Evolutionary conservation across 768 basidiomycete species (phyloP), one percentile per base, ranked within the genome.

Genomic region (Macrocybe gigantea): DNA sequence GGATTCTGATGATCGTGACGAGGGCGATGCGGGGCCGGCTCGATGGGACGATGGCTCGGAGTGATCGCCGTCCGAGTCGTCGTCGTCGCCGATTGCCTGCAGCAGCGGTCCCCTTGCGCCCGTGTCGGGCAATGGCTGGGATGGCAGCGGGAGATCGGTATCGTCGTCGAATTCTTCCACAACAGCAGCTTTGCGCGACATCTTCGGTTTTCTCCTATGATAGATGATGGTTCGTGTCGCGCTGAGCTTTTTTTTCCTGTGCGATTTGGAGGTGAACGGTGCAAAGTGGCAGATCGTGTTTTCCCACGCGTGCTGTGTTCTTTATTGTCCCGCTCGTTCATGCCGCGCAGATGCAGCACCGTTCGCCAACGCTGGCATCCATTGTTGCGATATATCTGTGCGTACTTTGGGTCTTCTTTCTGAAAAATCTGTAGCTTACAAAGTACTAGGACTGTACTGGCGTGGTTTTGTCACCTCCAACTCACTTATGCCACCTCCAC

Each of bases 91-190:
- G 55, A 93, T 77, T 67, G 91, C 84, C 62, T 91, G 78, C 45
- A 96, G 70, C 13, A 96, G 74, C 1, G 93, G 83, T 1, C 93
- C 92, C 36, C 72, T 78, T 1, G 75, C 49, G 48, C 86, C 85
- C 5, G 80, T 77, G 55, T 83, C 79, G 6, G 82, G 83, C 0
- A 94, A 68, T 0, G 82, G 70, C 10, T 71, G 74, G 32, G 71
- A 70, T 3, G 92, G 92, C 14, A 94, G 73, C 0, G 91, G 88
- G 11, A 94, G 78, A 61, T 95, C 93, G 9, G 89, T 91, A 59
- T 95, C 93, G 70, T 96, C 93, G 78, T 95, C 91, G 59, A 94
- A 95, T 60, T 90, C 90, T 59, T 83, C 82, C 51, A 81, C 74
- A 52, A 82, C 72, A 53, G 80, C 82, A 60, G 80, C 69, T 63